phyloP scores from a whole-genome alignment of 78 protist genomes.

The Dictyostelium citrinum region DNA sequence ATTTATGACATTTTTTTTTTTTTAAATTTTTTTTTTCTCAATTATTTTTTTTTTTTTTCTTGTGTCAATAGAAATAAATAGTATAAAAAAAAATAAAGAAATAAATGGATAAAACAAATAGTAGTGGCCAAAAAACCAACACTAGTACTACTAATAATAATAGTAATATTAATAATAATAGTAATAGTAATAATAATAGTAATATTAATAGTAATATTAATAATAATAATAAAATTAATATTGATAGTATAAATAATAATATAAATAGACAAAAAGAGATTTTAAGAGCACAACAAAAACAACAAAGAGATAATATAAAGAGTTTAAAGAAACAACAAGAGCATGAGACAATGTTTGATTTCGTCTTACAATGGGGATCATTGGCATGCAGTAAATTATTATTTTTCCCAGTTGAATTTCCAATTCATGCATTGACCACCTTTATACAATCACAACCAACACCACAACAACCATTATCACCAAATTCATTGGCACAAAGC shows the following conservation, averaged over 20 bases:
- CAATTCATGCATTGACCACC: constrained; percentile 67
- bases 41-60: background rate
- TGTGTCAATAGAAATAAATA: background rate
- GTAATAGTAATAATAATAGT: background rate
- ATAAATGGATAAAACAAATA: background rate
- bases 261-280: background rate
- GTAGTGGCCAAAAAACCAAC: no score
- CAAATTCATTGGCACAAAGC: background rate
- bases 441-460: constrained; percentile 66
- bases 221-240: background rate
- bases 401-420: constrained; percentile 65
- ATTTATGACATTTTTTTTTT: no score
- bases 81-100: background rate
- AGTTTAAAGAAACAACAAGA: background rate
- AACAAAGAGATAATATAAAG: background rate
- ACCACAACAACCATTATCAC: constrained; percentile 32
- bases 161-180: background rate
- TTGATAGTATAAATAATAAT: background rate
- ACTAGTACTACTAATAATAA: no score
- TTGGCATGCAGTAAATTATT: constrained; percentile 46
- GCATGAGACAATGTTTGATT: constrained; percentile 25
- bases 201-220: background rate
- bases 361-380: constrained; percentile 59
- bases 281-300: background rate
- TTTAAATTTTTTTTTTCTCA: background rate